phyloP scores from a whole-genome alignment of 2,329 filamentous ascomycete genomes.

The Alternaria brassicae region DNA sequence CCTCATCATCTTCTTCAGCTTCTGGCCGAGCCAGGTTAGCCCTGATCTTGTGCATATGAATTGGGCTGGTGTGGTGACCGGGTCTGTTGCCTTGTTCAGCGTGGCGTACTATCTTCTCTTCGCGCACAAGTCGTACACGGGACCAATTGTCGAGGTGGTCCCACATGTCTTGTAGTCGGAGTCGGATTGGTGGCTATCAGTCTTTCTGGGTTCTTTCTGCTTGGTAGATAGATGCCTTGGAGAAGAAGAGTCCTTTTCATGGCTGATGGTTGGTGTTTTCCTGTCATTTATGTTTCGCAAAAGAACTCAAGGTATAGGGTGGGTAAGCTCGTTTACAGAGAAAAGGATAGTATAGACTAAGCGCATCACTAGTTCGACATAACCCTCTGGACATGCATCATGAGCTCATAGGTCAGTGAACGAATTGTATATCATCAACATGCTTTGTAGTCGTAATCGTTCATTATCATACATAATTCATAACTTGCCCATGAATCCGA shows the following conservation, averaged over 20 bases:
- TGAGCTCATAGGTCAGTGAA: neutral
- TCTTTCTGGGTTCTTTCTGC: neutral
- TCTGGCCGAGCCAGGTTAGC: slow-evolving; percentile 39
- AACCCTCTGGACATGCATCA: neutral
- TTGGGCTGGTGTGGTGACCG: slow-evolving; percentile 45
- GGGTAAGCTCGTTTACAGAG: neutral
- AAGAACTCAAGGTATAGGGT: neutral
- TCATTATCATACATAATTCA: slow-evolving; percentile 10
- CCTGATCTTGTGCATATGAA: slow-evolving; percentile 38
- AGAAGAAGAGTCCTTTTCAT: neutral
- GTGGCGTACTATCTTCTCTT: slow-evolving; percentile 42
- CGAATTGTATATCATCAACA: neutral
- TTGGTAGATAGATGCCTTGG: too few relatives aligned
- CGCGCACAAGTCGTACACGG: slow-evolving; percentile 42
- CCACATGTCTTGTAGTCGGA: slow-evolving; percentile 25
- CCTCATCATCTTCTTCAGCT: slow-evolving; percentile 47
- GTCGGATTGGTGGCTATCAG: neutral
- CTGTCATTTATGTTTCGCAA: neutral
- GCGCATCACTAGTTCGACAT: neutral
- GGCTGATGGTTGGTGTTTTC: neutral
- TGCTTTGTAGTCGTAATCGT: neutral
- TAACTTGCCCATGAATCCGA: neutral
- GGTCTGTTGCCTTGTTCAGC: slow-evolving; percentile 38
- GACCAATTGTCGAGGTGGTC: slow-evolving; percentile 45
- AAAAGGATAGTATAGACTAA: neutral